Evolutionary conservation across 257 asterid genomes (phyloP), one percentile per base, ranked within the genome.

Genomic region (Nicotiana otophora): DNA sequence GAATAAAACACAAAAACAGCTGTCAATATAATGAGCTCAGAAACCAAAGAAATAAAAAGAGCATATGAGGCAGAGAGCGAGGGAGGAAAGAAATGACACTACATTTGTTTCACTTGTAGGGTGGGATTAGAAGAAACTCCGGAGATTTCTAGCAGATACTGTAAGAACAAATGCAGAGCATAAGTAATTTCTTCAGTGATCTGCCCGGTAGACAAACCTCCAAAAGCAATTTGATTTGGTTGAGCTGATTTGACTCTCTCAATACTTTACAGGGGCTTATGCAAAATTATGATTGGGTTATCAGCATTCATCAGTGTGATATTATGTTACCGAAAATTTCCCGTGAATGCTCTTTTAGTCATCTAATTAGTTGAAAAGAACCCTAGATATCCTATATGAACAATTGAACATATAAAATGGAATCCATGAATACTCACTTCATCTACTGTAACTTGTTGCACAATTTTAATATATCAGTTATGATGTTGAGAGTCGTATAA

Each of bases 1-100:
- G 92, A 84, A 86, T 77, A 83, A 84, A 70, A 87, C 63, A 75
- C 46, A 83, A 80, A 63, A 42, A 16, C n/a, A 77, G 58, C 69
- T 30, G 57, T 39, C 57, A 84, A 51, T 80, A 65, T 48, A 23
- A 54, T 23, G 55, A 36, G 64, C 66, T 30, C 34, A 67, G 75
- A 84, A 83, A 53, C 42, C 68, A 48, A 39, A 11, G 23, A 48
- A 61, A 46, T 74, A 26, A 48, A 57, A 74, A 33, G 80, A 75
- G 63, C 46, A 75, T 46, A 48, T 4, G 4, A 0, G 15, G 7
- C 36, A 12, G 7, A 65, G 36, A 34, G 31, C 31, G 15, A 62
- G 19, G 15, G 31, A 48, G 74, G 51, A 81, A 65, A 7, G 61
- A 72, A 46, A 70, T 42, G 78, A n/a, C 33, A 10, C 33, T 69